A percentile compares a stretch with the other conserved stretches of the same genome.
Evolutionary conservation across 495 filamentous ascomycete genomes (phyloP).

Genomic region (Lepidopterella palustris): DNA sequence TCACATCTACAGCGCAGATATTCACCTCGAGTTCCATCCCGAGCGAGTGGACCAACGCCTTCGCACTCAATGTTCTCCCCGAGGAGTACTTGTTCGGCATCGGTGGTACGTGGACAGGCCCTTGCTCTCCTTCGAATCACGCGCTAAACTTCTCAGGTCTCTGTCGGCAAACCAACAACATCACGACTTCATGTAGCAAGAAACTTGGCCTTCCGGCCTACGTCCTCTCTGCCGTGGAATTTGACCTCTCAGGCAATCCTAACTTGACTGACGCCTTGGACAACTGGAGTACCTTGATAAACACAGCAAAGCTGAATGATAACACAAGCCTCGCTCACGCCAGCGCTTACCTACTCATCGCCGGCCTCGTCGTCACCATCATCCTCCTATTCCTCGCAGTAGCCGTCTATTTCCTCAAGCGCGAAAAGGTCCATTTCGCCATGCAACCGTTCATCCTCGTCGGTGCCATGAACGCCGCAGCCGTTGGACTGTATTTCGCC

Average conservation of each 20-base stretch:
- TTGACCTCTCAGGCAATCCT: not conserved
- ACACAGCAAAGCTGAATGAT: not conserved
- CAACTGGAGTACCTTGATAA: not conserved
- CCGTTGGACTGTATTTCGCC: not conserved
- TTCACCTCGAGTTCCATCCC: not conserved
- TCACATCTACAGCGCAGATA: not conserved
- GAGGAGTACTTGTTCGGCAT: not conserved
- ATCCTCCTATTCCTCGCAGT: not conserved
- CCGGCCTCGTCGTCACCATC: not conserved
- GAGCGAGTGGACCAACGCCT: not conserved
- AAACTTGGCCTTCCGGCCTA: not conserved
- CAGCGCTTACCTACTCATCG: not conserved
- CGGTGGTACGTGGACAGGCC: not conserved
- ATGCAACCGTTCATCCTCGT: not conserved
- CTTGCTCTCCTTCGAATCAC: not conserved
- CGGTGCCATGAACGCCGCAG: not conserved
- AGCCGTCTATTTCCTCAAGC: not conserved
- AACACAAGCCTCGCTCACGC: not conserved
- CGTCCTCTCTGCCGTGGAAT: not conserved
- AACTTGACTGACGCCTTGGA: not conserved
- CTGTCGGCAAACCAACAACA: not conserved
- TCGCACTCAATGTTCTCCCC: not conserved
- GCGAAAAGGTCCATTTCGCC: not conserved
- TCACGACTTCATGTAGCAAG: not conserved
- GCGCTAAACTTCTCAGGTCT: not conserved